Base-by-base conservation (phyloP, 1,139 yeast genomes). In the Nakaseomyces delphensis region DNA sequence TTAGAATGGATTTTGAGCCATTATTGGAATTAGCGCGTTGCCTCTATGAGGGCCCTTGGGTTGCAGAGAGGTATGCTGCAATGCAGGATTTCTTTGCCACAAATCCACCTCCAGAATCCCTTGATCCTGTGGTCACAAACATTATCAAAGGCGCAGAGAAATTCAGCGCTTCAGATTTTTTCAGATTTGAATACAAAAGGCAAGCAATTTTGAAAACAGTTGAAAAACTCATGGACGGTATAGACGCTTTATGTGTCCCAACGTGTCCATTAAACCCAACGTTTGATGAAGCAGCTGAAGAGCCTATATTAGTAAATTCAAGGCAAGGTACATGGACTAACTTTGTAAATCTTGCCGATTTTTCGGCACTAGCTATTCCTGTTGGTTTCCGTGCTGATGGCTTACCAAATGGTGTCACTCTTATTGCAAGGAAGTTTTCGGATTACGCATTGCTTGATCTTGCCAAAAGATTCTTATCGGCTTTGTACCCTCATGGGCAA, bases 11-110 rank as follows among this genome's bases (percentile, higher is more conserved):
- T 63, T 86, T 89, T 57, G 66, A 79, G 10, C 83, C 87, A 9
- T 70, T 91, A 40, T 68, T 83, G 48, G 83, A 82, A 38, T 71
- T 91, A 48, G 98, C 97, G n/a, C 76, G 76, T 52, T 82, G 91
- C 58, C 73, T 91, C 36, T 91, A 91, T 62, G 96, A 89, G 56
- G 98, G 98, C 44, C 85, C 97, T n/a, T 91, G 98, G 98, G 97
- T 91, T 9, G 84, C 94, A 21, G 98, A 91, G 67, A 76, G 98
- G 53, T 87, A 79, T 65, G 77, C 86, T 48, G 96, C 96, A 15
- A 75, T 79, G 32, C 75, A 77, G 53, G 84, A 81, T 32, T 84
- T 87, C 57, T 70, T 84, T 45, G 73, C 70, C n/a, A 68, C 84
- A 15, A 74, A 78, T 53, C 89, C 91, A n/a, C 85, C 91, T 27